Evolutionary conservation across 2,329 filamentous ascomycete genomes (phyloP).

Genomic region (Fusarium sp.): DNA sequence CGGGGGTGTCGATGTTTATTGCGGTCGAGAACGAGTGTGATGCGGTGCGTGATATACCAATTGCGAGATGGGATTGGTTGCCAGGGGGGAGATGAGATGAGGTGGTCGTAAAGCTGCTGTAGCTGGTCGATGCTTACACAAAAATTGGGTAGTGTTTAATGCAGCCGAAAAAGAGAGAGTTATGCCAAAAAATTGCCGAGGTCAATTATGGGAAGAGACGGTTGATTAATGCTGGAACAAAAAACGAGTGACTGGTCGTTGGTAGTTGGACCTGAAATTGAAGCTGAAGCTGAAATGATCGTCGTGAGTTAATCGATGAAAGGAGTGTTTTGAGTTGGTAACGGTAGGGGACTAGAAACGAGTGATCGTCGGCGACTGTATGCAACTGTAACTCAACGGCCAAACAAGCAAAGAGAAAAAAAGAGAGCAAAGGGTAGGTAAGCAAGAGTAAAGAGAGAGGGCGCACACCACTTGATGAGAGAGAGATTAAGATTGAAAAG

Average conservation of each 20-base stretch:
- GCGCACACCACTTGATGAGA: conserved; percentile 33
- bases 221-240: not conserved
- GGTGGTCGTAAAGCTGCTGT: conserved; percentile 26
- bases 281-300: conserved; percentile 32
- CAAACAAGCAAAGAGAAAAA: conserved; percentile 33
- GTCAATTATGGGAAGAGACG: not conserved
- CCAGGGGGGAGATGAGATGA: conserved; percentile 32
- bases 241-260: conserved; percentile 26
- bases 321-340: conserved; percentile 22
- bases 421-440: conserved; percentile 17
- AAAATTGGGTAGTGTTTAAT: conserved; percentile 20
- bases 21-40: conserved; percentile 25
- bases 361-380: conserved; percentile 47
- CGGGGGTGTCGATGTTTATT: conserved; percentile 9
- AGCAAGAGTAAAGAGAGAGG: conserved; percentile 25
- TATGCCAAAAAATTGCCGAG: not conserved
- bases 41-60: conserved; percentile 28
- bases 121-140: conserved; percentile 11
- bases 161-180: conserved; percentile 1
- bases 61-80: conserved; percentile 36
- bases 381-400: conserved; percentile 31
- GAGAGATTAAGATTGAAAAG: not conserved
- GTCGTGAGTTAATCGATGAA: conserved; percentile 24
- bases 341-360: conserved; percentile 37
- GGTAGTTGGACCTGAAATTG: conserved; percentile 13